phyloP scores from a whole-genome alignment of 2,329 filamentous ascomycete genomes.

The Talaromyces sp. region DNA sequence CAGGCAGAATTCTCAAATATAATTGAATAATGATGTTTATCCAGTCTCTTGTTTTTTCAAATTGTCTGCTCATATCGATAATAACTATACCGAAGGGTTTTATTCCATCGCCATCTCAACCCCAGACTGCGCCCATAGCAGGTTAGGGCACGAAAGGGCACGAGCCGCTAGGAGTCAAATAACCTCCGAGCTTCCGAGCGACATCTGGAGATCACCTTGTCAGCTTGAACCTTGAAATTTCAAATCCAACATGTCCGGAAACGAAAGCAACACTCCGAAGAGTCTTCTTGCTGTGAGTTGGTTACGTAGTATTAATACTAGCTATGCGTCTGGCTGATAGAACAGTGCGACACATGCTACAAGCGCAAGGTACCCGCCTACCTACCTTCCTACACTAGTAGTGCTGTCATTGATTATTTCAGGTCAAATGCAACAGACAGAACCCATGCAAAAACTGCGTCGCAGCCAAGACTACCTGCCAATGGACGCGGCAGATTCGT shows the following conservation, averaged over 20 bases:
- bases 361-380: not conserved
- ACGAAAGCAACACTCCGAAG: not conserved
- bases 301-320: not conserved
- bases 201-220: not conserved
- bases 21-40: too few species aligned
- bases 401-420: not conserved
- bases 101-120: not conserved
- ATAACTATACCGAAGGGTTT: too few species aligned
- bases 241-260: not conserved
- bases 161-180: not conserved
- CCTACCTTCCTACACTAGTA: not conserved
- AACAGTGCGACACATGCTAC: slow-evolving; percentile 6
- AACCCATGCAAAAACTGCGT: slow-evolving; percentile 20
- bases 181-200: not conserved
- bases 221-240: not conserved
- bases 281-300: not conserved
- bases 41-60: not conserved
- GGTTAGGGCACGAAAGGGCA: not conserved
- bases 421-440: slow-evolving; percentile 22
- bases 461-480: slow-evolving; percentile 18
- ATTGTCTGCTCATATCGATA: too few species aligned
- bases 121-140: not conserved
- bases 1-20: not conserved
- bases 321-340: not conserved
- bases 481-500: slow-evolving; percentile 7